Conservation (phyloP, 2,329 filamentous ascomycete genomes). For the Thielaviopsis punctulata region DNA sequence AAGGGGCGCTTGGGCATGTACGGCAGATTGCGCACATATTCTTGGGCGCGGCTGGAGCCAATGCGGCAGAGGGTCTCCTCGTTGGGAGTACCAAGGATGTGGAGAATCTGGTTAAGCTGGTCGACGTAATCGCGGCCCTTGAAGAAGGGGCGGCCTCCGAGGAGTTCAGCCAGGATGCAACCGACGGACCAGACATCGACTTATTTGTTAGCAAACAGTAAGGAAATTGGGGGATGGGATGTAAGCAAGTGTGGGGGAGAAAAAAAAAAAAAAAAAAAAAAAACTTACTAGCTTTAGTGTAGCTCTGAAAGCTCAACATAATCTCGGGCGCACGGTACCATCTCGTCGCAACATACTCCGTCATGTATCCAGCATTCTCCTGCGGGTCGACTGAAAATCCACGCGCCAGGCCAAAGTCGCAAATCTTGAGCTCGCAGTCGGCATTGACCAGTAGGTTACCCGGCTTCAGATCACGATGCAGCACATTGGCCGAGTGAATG, state of each 20-base stretch:
- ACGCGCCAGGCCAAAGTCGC: constrained; percentile 89
- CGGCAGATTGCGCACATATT: constrained; percentile 93
- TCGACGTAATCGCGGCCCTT: constrained; percentile 98
- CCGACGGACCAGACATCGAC: constrained; percentile 99
- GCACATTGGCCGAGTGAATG: constrained; percentile 94
- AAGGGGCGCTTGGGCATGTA: constrained; percentile 91
- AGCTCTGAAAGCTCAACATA: constrained; percentile 99
- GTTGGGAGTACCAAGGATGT: constrained; percentile 92
- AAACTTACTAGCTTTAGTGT: constrained; percentile 98
- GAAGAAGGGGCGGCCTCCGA: constrained; percentile 95
- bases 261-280: too few species aligned
- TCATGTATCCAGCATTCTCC: constrained; percentile 99
- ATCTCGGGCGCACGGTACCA: constrained; percentile 95
- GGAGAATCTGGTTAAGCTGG: constrained; percentile 96
- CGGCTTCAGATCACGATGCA: constrained; percentile 93
- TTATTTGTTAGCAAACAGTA: constrained; percentile 21
- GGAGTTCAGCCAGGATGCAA: constrained; percentile 88
- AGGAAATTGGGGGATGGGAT: too few species aligned
- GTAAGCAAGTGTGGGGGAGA: too few species aligned
- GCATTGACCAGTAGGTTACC: constrained; percentile 95
- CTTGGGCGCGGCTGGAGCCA: constrained; percentile 85
- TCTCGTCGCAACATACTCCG: constrained; percentile 93
- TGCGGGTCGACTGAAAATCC: constrained; percentile 95
- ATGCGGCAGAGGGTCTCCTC: constrained; percentile 89
- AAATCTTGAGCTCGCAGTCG: constrained; percentile 98